These are phyloP conservation scores for Metschnikowia arizonensis DNA, from an alignment of 805 yeast species.

Conservation along the genomic window DNA sequence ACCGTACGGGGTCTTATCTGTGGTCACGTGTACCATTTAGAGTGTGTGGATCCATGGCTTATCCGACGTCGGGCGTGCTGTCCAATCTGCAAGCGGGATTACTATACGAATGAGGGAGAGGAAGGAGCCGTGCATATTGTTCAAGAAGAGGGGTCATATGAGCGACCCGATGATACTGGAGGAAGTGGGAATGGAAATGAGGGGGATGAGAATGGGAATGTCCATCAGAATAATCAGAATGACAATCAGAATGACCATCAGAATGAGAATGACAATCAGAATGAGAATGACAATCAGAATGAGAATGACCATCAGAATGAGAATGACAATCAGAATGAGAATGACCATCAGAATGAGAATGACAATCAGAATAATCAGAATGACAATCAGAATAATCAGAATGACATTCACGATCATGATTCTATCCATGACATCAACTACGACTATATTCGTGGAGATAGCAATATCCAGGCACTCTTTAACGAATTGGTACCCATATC, in stretches of 20 bases:
- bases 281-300: no score
- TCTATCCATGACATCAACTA: conserved; percentile 20
- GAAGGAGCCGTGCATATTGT: conserved; percentile 1
- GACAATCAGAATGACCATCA: background rate
- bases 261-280: background rate
- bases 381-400: background rate
- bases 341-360: background rate
- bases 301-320: no score
- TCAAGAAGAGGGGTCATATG: background rate
- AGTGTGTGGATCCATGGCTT: conserved; percentile 80
- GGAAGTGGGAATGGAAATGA: no score
- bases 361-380: background rate
- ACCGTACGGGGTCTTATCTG: conserved; percentile 70
- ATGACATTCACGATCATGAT: background rate
- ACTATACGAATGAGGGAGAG: conserved; percentile 24
- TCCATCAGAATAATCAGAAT: background rate
- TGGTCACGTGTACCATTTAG: conserved; percentile 79
- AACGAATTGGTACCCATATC: conserved; percentile 39
- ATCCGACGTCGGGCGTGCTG: conserved; percentile 72
- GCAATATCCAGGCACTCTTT: conserved; percentile 33
- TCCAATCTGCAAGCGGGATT: conserved; percentile 77
- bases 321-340: no score
- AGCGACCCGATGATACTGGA: background rate
- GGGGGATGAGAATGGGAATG: no score
- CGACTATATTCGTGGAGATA: conserved; percentile 35